Base-by-base conservation (phyloP, 2,329 filamentous ascomycete genomes). In the Cordyceps tenuipes region DNA sequence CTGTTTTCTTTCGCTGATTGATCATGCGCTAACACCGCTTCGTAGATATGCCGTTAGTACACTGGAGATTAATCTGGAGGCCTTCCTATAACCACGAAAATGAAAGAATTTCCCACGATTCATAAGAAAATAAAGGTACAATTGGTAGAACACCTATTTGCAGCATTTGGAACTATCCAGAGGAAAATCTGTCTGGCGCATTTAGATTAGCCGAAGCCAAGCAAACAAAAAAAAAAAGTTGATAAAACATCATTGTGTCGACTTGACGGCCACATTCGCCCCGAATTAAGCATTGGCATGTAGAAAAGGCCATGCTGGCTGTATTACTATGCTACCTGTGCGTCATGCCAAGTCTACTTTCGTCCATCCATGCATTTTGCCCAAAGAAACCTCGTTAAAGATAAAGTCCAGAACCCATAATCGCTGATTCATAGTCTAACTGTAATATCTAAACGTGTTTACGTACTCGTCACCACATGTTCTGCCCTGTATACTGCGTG, bases 31-130 rank as follows among this genome's bases (percentile, higher is more conserved):
- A 63, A 64, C 66, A 64, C 70, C 63, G 64, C 66, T 23, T 47
- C 50, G 5, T 68, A 88, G 85, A 79, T 93, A 92, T 79, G 93
- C 94, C 47, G 91, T 96, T 68, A 97, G 91, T 76, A 91, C 90
- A 48, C 77, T 99, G 66, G 94, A 99, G 79, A 83, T 99, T 72
- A 96, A 97, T 75, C 83, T 97, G 36, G 93, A 97, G 76, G 84
- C 89, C 66, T 95, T 99, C 82, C 79, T 97, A 76, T 96, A 80
- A 69, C 57, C 50, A 54, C 49, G 8, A 47, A 47, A 19, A 47
- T 26, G 15, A 17, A 47, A 47, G 51, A 60, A n/a, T 8, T 21
- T 46, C 17, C 10, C 8, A 46, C 9, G 7, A 57, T 59, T 39
- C 59, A 59, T 53, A 49, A 57, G 19, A 59, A 62, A 51, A 61